A percentile compares a stretch with the other conserved stretches of the same genome.
Conservation (phyloP, 495 filamentous ascomycete species). For the Polyplosphaeria fusca region DNA sequence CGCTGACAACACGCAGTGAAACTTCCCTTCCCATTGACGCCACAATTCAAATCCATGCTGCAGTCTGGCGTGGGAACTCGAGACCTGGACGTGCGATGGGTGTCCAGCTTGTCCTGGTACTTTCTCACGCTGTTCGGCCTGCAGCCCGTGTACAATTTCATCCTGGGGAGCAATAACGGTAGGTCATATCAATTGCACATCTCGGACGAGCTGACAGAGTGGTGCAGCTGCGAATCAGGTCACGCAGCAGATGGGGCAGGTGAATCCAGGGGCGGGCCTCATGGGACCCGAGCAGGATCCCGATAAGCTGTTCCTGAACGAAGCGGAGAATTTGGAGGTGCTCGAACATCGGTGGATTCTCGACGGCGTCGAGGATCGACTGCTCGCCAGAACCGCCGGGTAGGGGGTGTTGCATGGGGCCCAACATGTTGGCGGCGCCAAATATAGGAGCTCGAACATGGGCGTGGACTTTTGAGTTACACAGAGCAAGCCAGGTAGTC, state of each 20-base stretch:
- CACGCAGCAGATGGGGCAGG: constrained; percentile 85
- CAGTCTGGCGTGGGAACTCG: constrained; percentile 93
- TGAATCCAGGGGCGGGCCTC: constrained; percentile 60
- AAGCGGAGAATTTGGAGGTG: constrained; percentile 94
- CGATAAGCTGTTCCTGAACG: constrained; percentile 84
- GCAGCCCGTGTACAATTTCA: constrained; percentile 96
- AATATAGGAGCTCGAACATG: background rate
- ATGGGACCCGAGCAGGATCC: constrained; percentile 94
- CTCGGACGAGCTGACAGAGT: constrained; percentile 19
- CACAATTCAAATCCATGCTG: constrained; percentile 98
- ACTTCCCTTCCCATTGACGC: constrained; percentile 95
- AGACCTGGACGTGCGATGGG: constrained; percentile 96
- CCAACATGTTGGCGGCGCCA: background rate
- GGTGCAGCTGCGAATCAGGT: constrained; percentile 83
- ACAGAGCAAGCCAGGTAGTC: constrained; percentile 2
- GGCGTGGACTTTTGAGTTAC: background rate
- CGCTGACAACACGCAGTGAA: constrained; percentile 61
- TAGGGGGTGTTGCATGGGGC: constrained; percentile 9
- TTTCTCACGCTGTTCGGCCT: constrained; percentile 95
- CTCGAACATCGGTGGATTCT: constrained; percentile 88
- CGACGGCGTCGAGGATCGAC: constrained; percentile 77
- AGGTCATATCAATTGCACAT: constrained; percentile 37
- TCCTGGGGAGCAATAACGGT: constrained; percentile 94
- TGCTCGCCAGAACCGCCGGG: constrained; percentile 50
- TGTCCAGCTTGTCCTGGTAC: constrained; percentile 97